These are phyloP conservation scores for Rubroboletus satanas DNA, from an alignment of 768 basidiomycete species.

Conservation along the genomic window DNA sequence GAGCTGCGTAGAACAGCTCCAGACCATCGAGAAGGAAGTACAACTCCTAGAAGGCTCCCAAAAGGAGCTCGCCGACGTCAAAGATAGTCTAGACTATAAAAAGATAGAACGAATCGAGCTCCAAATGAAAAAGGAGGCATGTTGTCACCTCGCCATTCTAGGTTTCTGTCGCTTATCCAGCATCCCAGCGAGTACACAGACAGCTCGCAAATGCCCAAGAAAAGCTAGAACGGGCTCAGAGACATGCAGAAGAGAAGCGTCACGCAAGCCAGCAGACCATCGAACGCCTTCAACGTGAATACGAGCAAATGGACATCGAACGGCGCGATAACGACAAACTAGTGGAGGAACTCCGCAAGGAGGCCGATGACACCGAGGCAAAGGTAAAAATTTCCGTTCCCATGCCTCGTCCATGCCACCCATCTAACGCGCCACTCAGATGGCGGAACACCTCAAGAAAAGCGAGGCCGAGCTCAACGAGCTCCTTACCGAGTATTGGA, in stretches of 20 bases:
- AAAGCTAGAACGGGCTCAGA: slow-evolving; percentile 75
- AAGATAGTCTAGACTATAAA: slow-evolving; percentile 67
- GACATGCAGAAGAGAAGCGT: slow-evolving; percentile 78
- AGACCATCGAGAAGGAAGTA: slow-evolving; percentile 66
- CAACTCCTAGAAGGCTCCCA: slow-evolving; percentile 57
- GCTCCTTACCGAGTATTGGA: slow-evolving; percentile 81
- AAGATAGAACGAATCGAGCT: slow-evolving; percentile 72
- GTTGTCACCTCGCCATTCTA: slow-evolving; percentile 5
- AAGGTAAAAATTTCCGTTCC: slow-evolving; percentile 41
- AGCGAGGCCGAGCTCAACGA: slow-evolving; percentile 80
- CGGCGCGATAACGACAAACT: slow-evolving; percentile 75
- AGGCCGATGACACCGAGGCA: slow-evolving; percentile 64
- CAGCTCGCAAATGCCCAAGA: slow-evolving; percentile 80
- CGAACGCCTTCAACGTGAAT: slow-evolving; percentile 72
- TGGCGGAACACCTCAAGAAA: slow-evolving; percentile 67
- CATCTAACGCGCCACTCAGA: slow-evolving; percentile 41
- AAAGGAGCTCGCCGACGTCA: slow-evolving; percentile 65
- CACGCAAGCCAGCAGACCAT: slow-evolving; percentile 68
- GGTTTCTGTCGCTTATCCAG: background rate
- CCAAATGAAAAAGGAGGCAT: slow-evolving; percentile 62
- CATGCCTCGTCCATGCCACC: background rate
- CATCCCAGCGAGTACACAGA: slow-evolving; percentile 65
- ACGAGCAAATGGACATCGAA: slow-evolving; percentile 73
- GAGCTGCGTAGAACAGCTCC: slow-evolving; percentile 70
- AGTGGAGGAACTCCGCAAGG: slow-evolving; percentile 68